These are phyloP conservation scores for Nigrospora oryzae DNA, from an alignment of 2,329 filamentous ascomycete genomes.

Conservation along the genomic window DNA sequence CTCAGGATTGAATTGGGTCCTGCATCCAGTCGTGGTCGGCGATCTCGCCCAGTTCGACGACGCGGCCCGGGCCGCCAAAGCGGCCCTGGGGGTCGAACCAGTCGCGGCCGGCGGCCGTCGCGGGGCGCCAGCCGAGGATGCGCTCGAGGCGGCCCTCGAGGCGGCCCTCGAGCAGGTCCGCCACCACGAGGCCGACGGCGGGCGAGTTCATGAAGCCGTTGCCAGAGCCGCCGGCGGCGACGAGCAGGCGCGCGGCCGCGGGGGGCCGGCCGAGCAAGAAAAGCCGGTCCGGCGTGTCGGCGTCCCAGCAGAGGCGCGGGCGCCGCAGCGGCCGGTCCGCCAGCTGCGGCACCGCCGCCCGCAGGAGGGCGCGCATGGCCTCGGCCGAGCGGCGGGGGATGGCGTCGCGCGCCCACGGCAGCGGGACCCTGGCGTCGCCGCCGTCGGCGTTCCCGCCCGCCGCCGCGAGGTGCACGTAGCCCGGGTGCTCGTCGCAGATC, in stretches of 20 bases:
- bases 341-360: conserved; percentile 44
- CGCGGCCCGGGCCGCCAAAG: conserved; percentile 34
- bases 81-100: conserved; percentile 35
- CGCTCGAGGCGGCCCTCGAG: conserved; percentile 31
- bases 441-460: neutral
- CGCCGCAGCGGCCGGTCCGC: conserved; percentile 38
- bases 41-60: conserved; percentile 33
- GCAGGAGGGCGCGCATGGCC: conserved; percentile 37
- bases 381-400: conserved; percentile 37
- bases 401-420: conserved; percentile 16
- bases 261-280: conserved; percentile 45
- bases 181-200: conserved; percentile 38
- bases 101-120: conserved; percentile 32
- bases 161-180: conserved; percentile 34
- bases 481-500: conserved; percentile 47
- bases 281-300: conserved; percentile 43
- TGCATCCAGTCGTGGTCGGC: neutral
- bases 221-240: conserved; percentile 42
- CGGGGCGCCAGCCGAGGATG: conserved; percentile 41
- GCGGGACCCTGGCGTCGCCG: neutral
- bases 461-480: conserved; percentile 39
- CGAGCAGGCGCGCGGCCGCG: conserved; percentile 22
- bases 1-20: neutral
- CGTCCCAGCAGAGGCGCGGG: conserved; percentile 46
- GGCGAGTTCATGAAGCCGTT: conserved; percentile 46